Percentiles rank a stretch among this genome's conserved stretches.
Evolutionary conservation across 2,329 filamentous ascomycete species (phyloP).

Genomic region (Ophiostoma ulmi): DNA sequence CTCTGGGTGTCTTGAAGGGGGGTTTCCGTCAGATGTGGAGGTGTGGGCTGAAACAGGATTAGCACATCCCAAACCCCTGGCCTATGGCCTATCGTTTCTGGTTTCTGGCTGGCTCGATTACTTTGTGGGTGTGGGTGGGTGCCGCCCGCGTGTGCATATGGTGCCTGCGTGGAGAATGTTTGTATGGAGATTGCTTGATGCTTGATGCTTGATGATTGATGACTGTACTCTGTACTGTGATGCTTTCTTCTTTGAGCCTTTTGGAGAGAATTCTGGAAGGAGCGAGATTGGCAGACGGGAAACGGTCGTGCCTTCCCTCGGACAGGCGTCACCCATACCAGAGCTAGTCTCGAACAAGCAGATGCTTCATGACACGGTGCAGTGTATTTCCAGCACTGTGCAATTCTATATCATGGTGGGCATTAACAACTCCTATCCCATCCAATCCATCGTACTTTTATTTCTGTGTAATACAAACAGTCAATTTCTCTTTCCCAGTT

Average conservation of each 20-base stretch:
- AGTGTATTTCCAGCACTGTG: too few relatives aligned
- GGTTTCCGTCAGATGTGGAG: constrained; percentile 16
- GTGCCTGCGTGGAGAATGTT: not conserved
- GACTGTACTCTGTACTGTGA: not conserved
- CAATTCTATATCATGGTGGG: too few relatives aligned
- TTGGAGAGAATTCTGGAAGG: not conserved
- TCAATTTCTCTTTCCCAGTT: too few relatives aligned
- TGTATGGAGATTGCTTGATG: not conserved
- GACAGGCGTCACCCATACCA: not conserved
- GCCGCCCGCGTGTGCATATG: constrained; percentile 5
- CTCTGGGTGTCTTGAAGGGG: constrained; percentile 8
- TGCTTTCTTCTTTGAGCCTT: not conserved
- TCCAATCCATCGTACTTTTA: too few relatives aligned
- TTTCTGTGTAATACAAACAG: too few relatives aligned
- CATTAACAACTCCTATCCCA: too few relatives aligned
- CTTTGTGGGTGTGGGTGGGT: not conserved
- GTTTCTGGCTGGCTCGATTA: not conserved
- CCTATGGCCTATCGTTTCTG: not conserved
- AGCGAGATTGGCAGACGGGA: not conserved
- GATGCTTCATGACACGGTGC: too few relatives aligned
- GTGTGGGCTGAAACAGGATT: constrained; percentile 28
- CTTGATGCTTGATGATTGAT: not conserved
- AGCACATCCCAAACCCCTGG: constrained; percentile 26
- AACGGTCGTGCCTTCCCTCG: not conserved
- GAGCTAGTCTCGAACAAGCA: not conserved